Base-by-base conservation (phyloP, 495 filamentous ascomycete species). In the Apiosordaria backusii region DNA sequence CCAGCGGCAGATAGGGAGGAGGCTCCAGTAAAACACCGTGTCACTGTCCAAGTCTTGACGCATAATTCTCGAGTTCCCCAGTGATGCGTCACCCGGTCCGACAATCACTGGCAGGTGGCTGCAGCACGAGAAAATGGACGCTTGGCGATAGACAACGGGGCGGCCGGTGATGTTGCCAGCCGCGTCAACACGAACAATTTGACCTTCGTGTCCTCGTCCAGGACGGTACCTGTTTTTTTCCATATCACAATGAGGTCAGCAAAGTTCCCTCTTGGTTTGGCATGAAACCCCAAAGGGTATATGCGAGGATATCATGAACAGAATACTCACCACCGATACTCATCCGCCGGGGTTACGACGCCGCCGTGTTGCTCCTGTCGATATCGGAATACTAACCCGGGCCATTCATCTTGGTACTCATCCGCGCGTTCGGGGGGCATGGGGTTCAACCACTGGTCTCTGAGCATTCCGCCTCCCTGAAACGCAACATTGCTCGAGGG, bases 121-220 rank as follows among this genome's bases (percentile, higher is more conserved):
- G 22, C n/a, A 15, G n/a, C 52, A 55, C 2, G 52, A 21, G 52
- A 55, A 55, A 22, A 55, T 55, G 52, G n/a, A 5, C 10, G n/a
- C n/a, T 21, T 19, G n/a, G 21, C 22, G n/a, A n/a, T 18, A 23
- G 21, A 55, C 4, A 4, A 55, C 4, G 18, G 52, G 52, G 10
- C 10, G 22, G 52, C 52, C 52, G 4, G 52, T 55, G 52, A 55
- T 55, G 52, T 55, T 55, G 52, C 52, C 52, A 19, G 52, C 52
- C 10, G n/a, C 5, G n/a, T 55, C 52, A 5, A 55, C 52, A 4
- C 52, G 52, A 23, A 55, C 52, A 6, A 55, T 55, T 3, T 13
- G 6, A 6, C 52, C 52, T 23, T 55, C 52, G 52, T 55, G 4
- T 21, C 22, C 22, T 23, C n/a, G 22, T 5, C 3, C 52, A 19